Percentiles rank a stretch among this genome's conserved stretches.
These are phyloP conservation scores for Microcera coccophila DNA, from an alignment of 2,329 filamentous ascomycete species.

Conservation along the genomic window DNA sequence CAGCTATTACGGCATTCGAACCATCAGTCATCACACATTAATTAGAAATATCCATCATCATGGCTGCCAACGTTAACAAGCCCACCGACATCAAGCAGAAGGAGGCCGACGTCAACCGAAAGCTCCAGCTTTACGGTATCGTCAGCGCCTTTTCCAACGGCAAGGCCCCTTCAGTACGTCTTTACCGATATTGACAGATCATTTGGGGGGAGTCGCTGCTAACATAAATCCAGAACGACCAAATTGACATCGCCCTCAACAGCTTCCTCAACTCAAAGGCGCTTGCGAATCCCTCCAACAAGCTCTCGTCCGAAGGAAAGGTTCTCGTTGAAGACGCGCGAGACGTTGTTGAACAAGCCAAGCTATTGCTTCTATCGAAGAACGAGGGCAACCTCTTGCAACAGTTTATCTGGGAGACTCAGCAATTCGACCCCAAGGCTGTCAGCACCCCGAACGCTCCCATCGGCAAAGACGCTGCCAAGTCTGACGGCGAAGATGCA, in stretches of 20 bases:
- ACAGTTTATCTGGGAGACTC: conserved; percentile 94
- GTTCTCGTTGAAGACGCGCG: conserved; percentile 72
- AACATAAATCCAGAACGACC: conserved; percentile 64
- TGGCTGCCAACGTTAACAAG: conserved; percentile 59
- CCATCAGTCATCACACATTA: conserved; percentile 3
- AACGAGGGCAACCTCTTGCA: conserved; percentile 93
- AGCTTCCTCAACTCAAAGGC: conserved; percentile 72
- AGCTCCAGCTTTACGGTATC: conserved; percentile 94
- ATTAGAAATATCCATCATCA: conserved; percentile 23
- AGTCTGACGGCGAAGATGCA: conserved; percentile 79
- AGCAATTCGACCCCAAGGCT: conserved; percentile 64
- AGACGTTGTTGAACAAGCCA: conserved; percentile 78
- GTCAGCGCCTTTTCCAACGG: conserved; percentile 77
- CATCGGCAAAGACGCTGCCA: conserved; percentile 69
- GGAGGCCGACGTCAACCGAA: conserved; percentile 84
- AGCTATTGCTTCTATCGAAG: conserved; percentile 82
- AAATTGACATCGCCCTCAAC: conserved; percentile 93
- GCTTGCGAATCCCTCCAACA: conserved; percentile 65
- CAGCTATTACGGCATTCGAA: not conserved
- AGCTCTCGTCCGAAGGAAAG: conserved; percentile 79
- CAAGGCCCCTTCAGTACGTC: conserved; percentile 80
- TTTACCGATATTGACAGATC: not conserved
- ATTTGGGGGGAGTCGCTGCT: no score
- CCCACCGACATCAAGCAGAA: conserved; percentile 71
- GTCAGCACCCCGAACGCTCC: conserved; percentile 62